These are phyloP conservation scores for Aspergillus sp. DNA, from an alignment of 2,329 filamentous ascomycete genomes.

Conservation along the genomic window DNA sequence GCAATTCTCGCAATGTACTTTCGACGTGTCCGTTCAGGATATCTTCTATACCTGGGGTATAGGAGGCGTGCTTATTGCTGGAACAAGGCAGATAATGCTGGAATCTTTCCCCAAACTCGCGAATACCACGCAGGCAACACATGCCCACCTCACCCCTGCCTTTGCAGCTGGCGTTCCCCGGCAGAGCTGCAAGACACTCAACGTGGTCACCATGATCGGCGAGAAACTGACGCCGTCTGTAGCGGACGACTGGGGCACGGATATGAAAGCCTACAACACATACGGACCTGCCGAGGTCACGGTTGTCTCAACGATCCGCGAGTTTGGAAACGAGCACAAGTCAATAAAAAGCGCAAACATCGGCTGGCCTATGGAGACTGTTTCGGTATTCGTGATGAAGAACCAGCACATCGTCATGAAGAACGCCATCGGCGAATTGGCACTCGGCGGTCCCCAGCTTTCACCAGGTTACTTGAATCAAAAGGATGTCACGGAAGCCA, in stretches of 20 bases:
- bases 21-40: slow-evolving; percentile 42
- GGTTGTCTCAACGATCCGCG: slow-evolving; percentile 31
- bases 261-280: slow-evolving; percentile 37
- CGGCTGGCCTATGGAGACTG: slow-evolving; percentile 31
- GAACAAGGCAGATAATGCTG: slow-evolving; percentile 29
- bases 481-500: slow-evolving; percentile 28
- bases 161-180: slow-evolving; percentile 31
- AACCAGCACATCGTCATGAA: slow-evolving; percentile 25
- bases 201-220: slow-evolving; percentile 37
- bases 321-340: slow-evolving; percentile 27
- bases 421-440: slow-evolving; percentile 30
- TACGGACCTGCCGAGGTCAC: slow-evolving; percentile 43
- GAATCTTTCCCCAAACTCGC: slow-evolving; percentile 27
- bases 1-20: slow-evolving; percentile 41
- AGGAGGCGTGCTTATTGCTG: slow-evolving; percentile 28
- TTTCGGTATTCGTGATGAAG: slow-evolving; percentile 31
- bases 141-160: slow-evolving; percentile 33
- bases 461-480: slow-evolving; percentile 32
- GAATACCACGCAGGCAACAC: slow-evolving; percentile 27
- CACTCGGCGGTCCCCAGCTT: slow-evolving; percentile 30
- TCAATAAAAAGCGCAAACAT: slow-evolving; percentile 30
- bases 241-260: slow-evolving; percentile 38
- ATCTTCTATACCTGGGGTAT: slow-evolving; percentile 32
- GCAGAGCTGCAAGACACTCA: slow-evolving; percentile 27
- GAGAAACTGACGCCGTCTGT: slow-evolving; percentile 34